phyloP scores from a whole-genome alignment of 176 grass and related monocot genomes.

The Paspalum vaginatum region DNA sequence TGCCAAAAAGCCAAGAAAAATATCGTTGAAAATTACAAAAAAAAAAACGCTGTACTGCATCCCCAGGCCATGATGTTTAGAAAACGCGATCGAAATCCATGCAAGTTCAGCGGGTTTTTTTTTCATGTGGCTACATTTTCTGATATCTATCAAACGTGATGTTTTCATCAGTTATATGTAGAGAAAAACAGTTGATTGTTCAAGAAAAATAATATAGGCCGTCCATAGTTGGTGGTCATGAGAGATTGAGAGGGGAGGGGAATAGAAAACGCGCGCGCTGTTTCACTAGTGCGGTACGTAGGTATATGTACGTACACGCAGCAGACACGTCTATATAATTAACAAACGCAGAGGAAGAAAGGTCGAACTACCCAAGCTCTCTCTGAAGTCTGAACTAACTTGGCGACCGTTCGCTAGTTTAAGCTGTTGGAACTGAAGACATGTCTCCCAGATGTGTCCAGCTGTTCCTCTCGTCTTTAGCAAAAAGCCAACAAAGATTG shows the following conservation, averaged over 20 bases:
- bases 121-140: no score
- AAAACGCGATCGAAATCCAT: no score
- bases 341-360: background rate
- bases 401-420: background rate
- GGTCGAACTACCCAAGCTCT: background rate
- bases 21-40: no score
- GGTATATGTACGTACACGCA: background rate
- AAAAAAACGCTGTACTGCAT: no score
- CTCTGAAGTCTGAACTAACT: background rate
- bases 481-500: background rate
- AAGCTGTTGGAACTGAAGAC: background rate
- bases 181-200: no score
- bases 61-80: no score
- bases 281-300: background rate
- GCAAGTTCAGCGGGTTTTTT: no score
- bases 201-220: background rate
- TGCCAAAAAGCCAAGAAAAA: no score
- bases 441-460: constrained; percentile 6
- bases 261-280: constrained; percentile 14
- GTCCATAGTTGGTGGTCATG: background rate
- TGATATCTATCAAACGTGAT: no score
- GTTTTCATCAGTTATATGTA: no score
- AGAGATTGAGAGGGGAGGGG: constrained; percentile 16
- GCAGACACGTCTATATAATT: background rate
- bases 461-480: background rate